phyloP scores from a whole-genome alignment of 2,329 filamentous ascomycete genomes.

The Exserohilum rostratum region DNA sequence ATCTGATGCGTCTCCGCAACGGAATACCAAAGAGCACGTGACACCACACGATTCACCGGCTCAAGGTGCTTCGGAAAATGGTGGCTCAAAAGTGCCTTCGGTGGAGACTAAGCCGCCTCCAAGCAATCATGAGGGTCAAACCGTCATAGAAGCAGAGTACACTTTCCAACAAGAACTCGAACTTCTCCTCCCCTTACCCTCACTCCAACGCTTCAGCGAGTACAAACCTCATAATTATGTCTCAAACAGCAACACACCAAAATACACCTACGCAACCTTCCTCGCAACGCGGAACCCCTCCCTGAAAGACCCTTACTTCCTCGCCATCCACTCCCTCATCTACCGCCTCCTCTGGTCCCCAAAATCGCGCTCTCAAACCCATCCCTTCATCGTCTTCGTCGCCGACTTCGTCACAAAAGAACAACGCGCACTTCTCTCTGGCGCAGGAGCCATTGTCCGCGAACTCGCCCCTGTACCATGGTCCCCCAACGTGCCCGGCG shows the following conservation, averaged over 20 bases:
- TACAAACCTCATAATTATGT: slow-evolving; percentile 36
- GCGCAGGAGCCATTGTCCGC: slow-evolving; percentile 42
- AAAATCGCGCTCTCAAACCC: slow-evolving; percentile 28
- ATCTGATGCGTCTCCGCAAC: neutral
- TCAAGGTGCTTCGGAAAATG: neutral
- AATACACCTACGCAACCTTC: slow-evolving; percentile 42
- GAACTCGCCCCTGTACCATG: slow-evolving; percentile 39
- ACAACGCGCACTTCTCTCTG: slow-evolving; percentile 38
- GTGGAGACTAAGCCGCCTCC: neutral
- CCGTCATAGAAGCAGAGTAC: slow-evolving; percentile 19
- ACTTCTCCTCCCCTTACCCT: slow-evolving; percentile 26
- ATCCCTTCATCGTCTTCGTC: slow-evolving; percentile 45
- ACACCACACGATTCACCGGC: neutral
- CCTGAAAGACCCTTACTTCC: slow-evolving; percentile 43
- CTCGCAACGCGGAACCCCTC: slow-evolving; percentile 41
- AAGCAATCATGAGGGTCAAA: neutral
- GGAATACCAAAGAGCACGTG: neutral
- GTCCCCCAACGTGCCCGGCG: slow-evolving; percentile 30
- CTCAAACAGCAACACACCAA: slow-evolving; percentile 13
- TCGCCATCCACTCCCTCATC: slow-evolving; percentile 42
- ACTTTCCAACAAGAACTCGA: slow-evolving; percentile 38
- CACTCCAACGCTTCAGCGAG: slow-evolving; percentile 18
- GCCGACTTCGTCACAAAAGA: slow-evolving; percentile 38
- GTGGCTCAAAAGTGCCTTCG: neutral
- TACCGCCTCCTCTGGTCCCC: slow-evolving; percentile 43